Conservation (phyloP, 2,329 filamentous ascomycete species). For the Xylaria sp. region DNA sequence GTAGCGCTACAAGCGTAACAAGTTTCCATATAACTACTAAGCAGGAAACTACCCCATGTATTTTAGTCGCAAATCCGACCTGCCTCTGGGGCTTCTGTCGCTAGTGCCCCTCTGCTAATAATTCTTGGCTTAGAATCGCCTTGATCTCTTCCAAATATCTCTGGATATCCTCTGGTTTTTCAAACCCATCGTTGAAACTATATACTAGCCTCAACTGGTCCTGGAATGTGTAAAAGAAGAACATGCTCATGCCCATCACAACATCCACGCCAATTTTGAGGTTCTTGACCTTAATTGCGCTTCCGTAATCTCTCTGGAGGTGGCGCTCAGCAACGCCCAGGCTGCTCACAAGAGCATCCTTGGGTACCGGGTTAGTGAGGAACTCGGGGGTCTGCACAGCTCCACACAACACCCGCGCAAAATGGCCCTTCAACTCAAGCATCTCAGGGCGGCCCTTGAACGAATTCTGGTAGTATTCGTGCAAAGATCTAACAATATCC, state of each 20-base stretch:
- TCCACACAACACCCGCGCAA: constrained; percentile 26
- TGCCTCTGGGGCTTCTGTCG: too few relatives aligned
- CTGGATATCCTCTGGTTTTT: constrained; percentile 29
- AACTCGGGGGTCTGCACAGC: constrained; percentile 34
- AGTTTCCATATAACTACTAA: too few relatives aligned
- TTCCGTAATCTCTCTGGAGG: constrained; percentile 30
- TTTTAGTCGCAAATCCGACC: too few relatives aligned
- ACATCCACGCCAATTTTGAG: constrained; percentile 35
- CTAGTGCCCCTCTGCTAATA: too few relatives aligned
- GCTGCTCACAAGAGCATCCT: constrained; percentile 37
- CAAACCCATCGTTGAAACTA: constrained; percentile 37
- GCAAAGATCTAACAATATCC: constrained; percentile 27
- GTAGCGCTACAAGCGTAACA: too few relatives aligned
- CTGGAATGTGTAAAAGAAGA: constrained; percentile 36
- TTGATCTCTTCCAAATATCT: constrained; percentile 28
- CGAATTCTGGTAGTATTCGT: constrained; percentile 27
- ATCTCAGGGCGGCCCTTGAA: constrained; percentile 25
- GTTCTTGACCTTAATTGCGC: constrained; percentile 27
- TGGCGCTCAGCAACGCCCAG: constrained; percentile 32
- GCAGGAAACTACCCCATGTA: too few relatives aligned
- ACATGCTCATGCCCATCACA: constrained; percentile 36
- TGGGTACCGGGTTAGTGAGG: constrained; percentile 27
- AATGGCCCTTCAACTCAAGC: constrained; percentile 31
- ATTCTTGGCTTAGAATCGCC: constrained; percentile 24
- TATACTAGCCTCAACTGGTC: constrained; percentile 35